phyloP scores from a whole-genome alignment of 371 early-diverging fungal species.

The Mortierella sp. region DNA sequence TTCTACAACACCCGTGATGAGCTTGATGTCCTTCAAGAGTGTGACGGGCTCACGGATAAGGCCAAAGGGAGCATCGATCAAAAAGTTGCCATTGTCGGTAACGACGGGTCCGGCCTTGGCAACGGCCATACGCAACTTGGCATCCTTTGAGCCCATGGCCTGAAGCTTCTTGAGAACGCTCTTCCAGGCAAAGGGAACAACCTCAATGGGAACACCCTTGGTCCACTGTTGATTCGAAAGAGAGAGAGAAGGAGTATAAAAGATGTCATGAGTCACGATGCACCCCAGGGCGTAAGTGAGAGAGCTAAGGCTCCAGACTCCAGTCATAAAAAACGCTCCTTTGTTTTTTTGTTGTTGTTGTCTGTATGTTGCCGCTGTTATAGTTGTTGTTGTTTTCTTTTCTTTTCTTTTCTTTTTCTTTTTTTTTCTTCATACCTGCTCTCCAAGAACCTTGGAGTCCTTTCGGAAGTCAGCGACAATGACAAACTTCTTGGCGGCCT shows the following conservation, averaged over 20 bases:
- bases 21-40: constrained; percentile 69
- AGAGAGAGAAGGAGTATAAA: background rate
- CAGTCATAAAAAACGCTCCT: background rate
- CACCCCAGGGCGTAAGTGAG: too few species aligned
- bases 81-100: constrained; percentile 94
- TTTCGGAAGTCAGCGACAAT: constrained; percentile 92
- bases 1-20: constrained; percentile 88
- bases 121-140: constrained; percentile 83
- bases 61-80: constrained; percentile 90
- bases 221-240: constrained; percentile 23
- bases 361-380: background rate
- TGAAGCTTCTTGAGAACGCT: constrained; percentile 58
- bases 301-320: background rate
- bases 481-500: constrained; percentile 82
- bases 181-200: constrained; percentile 82
- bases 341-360: background rate
- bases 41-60: constrained; percentile 67
- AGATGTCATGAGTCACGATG: constrained; percentile 1
- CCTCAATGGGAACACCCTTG: constrained; percentile 91
- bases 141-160: constrained; percentile 58
- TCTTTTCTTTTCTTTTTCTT: background rate
- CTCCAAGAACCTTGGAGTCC: constrained; percentile 79
- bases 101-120: constrained; percentile 95
- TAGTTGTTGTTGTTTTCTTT: background rate
- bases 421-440: constrained; percentile 58